Evolutionary conservation across 2,329 filamentous ascomycete genomes (phyloP), one percentile per base, ranked within the genome.

Genomic region (Alternaria conjuncta): DNA sequence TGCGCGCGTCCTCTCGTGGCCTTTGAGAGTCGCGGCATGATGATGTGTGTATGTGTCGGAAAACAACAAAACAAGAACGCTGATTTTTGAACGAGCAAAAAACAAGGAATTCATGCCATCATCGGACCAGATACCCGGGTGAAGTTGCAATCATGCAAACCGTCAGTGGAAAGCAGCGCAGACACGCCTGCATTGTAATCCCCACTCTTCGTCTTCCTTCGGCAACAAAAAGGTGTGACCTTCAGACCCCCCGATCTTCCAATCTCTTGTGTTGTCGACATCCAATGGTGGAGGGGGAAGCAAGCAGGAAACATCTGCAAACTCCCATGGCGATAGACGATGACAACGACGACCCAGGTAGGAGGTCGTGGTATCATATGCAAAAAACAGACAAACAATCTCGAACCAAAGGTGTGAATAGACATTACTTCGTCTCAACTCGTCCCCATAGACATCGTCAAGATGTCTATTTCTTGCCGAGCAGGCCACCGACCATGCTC

Each of bases 401-500:
- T 54, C 30, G 21, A 60, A 30, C 64, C 55, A 68, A 66, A 60
- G 43, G 28, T 55, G 60, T 36, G 53, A 63, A 55, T 26, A 62
- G 59, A 66, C 65, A 65, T 58, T 51, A 57, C 62, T 59, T 64
- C 68, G 55, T 64, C 46, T 66, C 65, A 43, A 50, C 51, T 43
- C 50, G 49, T 58, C 50, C 43, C 53, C 36, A 5, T 50, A 49
- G 47, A 55, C 41, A 2, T 50, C 54, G 44, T 55, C 18, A 57
- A 36, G 46, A 12, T 49, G 60, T 68, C 64, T 77, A 77, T 58
- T 76, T 77, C 61, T 75, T 80, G 43, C 83, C 84, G n/a, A 85
- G 72, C 63, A 86, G 65, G 20, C 83, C 83, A 51, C 84, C 83
- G 30, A 85, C 81, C 63, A 85, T 70, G 41, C 83, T 83, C 59